These are phyloP conservation scores for Boechera retrofracta DNA, from an alignment of 345 rosid genomes.

Conservation along the genomic window DNA sequence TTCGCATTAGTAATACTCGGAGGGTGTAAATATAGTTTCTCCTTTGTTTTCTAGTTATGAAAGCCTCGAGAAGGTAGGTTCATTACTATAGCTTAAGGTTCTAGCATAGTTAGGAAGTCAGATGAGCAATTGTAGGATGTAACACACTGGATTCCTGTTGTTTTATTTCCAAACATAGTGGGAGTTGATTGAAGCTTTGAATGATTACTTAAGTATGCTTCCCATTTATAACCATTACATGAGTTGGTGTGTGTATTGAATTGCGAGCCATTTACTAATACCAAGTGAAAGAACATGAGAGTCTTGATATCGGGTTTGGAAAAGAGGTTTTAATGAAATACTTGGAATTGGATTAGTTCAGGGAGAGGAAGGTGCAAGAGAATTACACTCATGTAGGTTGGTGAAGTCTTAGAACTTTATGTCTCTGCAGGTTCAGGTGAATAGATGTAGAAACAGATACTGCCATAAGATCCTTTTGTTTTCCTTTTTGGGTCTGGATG, in stretches of 20 bases:
- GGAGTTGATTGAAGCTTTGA: not conserved
- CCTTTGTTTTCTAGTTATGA: not conserved
- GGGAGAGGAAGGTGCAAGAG: slow-evolving; percentile 8
- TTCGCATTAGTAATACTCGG: not conserved
- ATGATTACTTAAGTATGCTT: not conserved
- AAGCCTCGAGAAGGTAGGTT: slow-evolving; percentile 1
- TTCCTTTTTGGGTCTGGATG: not conserved
- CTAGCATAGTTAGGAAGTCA: not conserved
- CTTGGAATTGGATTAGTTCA: not conserved
- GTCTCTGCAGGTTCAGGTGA: not conserved
- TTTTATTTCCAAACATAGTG: not conserved
- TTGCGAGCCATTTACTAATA: not conserved
- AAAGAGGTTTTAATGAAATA: slow-evolving; percentile 16
- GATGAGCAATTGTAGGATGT: not conserved
- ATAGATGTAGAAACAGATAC: not conserved
- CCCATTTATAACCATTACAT: not conserved
- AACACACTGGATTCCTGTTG: not conserved
- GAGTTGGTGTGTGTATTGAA: not conserved
- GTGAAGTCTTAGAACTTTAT: not conserved
- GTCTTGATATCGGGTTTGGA: not conserved
- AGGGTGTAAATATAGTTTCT: not conserved
- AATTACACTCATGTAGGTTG: not conserved
- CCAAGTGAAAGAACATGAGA: not conserved
- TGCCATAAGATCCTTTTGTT: slow-evolving; percentile 1
- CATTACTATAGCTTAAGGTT: slow-evolving; percentile 7